These are phyloP conservation scores for Lepiota brunneoincarnata DNA, from an alignment of 768 basidiomycete species.

Conservation along the genomic window DNA sequence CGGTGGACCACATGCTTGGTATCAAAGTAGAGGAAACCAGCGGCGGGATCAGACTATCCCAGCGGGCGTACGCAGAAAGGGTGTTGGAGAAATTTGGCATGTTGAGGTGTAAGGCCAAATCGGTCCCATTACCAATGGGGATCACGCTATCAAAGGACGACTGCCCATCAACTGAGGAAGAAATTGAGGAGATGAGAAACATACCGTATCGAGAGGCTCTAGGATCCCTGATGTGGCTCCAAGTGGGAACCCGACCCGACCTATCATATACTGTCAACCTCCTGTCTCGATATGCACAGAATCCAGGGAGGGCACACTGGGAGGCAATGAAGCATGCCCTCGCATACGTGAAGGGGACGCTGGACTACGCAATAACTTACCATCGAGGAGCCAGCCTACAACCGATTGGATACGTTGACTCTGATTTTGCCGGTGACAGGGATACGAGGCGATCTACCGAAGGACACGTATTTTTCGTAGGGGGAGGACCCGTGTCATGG, in stretches of 20 bases:
- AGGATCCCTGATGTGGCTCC: too few relatives aligned
- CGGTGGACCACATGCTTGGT: constrained; percentile 5
- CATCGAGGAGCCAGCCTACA: constrained; percentile 8
- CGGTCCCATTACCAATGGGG: constrained; percentile 1
- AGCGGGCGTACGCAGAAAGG: background rate
- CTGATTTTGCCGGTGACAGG: constrained; percentile 21
- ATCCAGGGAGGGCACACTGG: constrained; percentile 16
- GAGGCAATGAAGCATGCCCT: constrained; percentile 10
- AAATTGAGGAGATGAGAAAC: too few relatives aligned
- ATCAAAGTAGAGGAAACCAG: background rate
- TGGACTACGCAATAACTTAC: background rate
- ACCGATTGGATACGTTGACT: constrained; percentile 17
- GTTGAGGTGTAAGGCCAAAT: background rate
- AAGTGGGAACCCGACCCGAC: too few relatives aligned
- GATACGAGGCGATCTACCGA: too few relatives aligned
- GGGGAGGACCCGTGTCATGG: too few relatives aligned
- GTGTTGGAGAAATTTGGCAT: constrained; percentile 3
- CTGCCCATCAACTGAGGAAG: too few relatives aligned
- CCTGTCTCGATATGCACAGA: too few relatives aligned
- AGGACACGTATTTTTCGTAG: too few relatives aligned
- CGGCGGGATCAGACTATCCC: background rate
- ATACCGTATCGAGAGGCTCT: too few relatives aligned
- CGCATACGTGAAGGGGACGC: constrained; percentile 15
- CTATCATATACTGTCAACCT: too few relatives aligned
- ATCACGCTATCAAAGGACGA: too few relatives aligned